Percentiles rank a stretch among this genome's conserved stretches.
Conservation (phyloP, 202 grass and related monocot genomes). For the Cymbopogon flexuosus region DNA sequence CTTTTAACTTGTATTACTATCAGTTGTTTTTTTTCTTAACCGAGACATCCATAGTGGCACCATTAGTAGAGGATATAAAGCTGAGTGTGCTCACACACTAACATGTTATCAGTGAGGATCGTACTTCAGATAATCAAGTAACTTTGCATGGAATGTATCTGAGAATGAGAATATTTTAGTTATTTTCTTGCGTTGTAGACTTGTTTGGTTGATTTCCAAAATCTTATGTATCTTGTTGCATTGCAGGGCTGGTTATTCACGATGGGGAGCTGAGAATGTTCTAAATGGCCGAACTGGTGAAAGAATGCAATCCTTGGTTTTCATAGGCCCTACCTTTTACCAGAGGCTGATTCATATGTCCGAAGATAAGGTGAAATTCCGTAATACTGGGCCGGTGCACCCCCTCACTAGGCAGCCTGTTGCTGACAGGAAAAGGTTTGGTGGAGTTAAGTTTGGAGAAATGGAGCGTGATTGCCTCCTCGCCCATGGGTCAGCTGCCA, state of each 20-base stretch:
- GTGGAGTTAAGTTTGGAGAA: constrained; percentile 91
- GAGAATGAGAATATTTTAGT: background rate
- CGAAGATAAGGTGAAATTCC: constrained; percentile 92
- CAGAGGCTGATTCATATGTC: constrained; percentile 88
- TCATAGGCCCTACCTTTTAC: constrained; percentile 87
- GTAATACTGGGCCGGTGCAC: constrained; percentile 92
- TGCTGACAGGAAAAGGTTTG: constrained; percentile 74
- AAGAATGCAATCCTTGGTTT: constrained; percentile 67
- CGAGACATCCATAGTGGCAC: background rate
- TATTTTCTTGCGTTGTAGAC: background rate
- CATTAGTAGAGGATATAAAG: background rate
- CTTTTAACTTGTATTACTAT: background rate
- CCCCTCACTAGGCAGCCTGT: constrained; percentile 86
- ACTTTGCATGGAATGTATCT: background rate
- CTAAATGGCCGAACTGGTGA: constrained; percentile 79
- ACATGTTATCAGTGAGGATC: background rate
- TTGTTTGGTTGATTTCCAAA: background rate
- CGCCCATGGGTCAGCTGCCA: constrained; percentile 82
- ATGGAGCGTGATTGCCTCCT: constrained; percentile 94
- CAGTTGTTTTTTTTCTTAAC: background rate
- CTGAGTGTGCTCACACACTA: background rate
- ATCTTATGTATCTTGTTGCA: constrained; percentile 4
- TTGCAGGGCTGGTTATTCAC: constrained; percentile 65
- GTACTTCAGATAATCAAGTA: background rate
- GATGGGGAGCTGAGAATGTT: constrained; percentile 70